These are phyloP conservation scores for Porodaedalea pini DNA, from an alignment of 1,284 basidiomycete species.

Conservation along the genomic window DNA sequence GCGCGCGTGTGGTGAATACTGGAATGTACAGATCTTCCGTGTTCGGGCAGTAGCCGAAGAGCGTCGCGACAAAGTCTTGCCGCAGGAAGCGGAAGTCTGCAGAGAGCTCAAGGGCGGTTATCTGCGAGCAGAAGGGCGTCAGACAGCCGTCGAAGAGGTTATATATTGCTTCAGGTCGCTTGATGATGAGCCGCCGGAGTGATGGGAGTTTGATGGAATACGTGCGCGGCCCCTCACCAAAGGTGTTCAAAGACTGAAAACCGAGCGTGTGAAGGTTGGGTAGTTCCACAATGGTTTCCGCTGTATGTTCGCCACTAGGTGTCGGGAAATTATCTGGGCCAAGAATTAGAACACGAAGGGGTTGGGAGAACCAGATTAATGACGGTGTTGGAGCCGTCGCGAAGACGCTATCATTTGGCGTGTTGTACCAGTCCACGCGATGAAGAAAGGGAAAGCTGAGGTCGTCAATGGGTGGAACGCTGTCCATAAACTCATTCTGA, in stretches of 20 bases:
- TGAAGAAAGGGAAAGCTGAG: slow-evolving; percentile 3
- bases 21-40: slow-evolving; percentile 7
- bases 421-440: slow-evolving; percentile 11
- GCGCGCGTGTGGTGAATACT: not conserved
- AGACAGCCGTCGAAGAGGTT: slow-evolving; percentile 8
- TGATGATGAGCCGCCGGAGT: slow-evolving; percentile 3
- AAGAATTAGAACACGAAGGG: slow-evolving; percentile 10
- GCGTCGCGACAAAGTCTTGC: slow-evolving; percentile 8
- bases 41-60: slow-evolving; percentile 6
- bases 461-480: not conserved
- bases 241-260: slow-evolving; percentile 1
- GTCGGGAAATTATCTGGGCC: slow-evolving; percentile 2
- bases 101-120: not conserved
- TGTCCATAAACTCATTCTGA: not conserved
- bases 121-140: not conserved
- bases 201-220: slow-evolving; percentile 7
- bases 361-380: not conserved
- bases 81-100: slow-evolving; percentile 7
- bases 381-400: not conserved
- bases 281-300: not conserved
- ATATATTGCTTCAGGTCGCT: slow-evolving; percentile 6
- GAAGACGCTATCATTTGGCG: not conserved
- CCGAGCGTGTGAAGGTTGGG: slow-evolving; percentile 17
- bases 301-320: not conserved
- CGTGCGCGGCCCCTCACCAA: not conserved